Base-by-base conservation (phyloP, 768 basidiomycete species). In the Trametes sanguinea region DNA sequence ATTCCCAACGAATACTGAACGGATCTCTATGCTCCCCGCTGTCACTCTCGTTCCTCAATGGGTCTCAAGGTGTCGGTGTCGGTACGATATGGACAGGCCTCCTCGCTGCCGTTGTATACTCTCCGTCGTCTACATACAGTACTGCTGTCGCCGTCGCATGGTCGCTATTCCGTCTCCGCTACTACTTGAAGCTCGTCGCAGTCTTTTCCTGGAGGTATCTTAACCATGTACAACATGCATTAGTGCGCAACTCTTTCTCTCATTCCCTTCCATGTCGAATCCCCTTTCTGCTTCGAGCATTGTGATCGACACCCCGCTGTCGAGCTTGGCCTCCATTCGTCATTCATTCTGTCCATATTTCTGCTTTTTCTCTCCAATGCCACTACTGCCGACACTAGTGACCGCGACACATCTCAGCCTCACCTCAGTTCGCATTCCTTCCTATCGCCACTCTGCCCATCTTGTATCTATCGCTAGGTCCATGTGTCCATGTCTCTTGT, bases 1-100 rank as follows among this genome's bases (percentile, higher is more conserved):
- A 84, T 90, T 64, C 80, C 88, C 43, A 78, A 84, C 62, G 90
- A 92, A 77, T 77, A 86, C 76, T 92, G 81, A 75, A 75, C 53
- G 69, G 22, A 22, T 51, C 62, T 27, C 46, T 44, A 60, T 54
- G 56, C 54, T 32, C 33, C 35, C 52, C 43, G 42, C 8, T 51
- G 44, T n/a, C 54, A 27, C 57, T 54, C 48, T 51, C 54, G 51
- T 48, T 59, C 53, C 43, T 50, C 42, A n/a, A 29, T 51, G 57
- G 48, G 57, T 59, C 47, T 32, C 58, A 55, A 46, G 63, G 58
- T 60, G 63, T 64, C 65, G 52, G 54, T 59, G 53, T 67, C 60
- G 64, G 62, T 65, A 68, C 60, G 60, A 61, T 62, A 62, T 66
- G 65, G 65, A 69, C 68, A 63, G 68, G 63, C 65, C 58, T 47